A percentile compares a stretch with the other conserved stretches of the same genome.
Conservation (phyloP, 495 filamentous ascomycete species). For the Daldinia vernicosa region DNA sequence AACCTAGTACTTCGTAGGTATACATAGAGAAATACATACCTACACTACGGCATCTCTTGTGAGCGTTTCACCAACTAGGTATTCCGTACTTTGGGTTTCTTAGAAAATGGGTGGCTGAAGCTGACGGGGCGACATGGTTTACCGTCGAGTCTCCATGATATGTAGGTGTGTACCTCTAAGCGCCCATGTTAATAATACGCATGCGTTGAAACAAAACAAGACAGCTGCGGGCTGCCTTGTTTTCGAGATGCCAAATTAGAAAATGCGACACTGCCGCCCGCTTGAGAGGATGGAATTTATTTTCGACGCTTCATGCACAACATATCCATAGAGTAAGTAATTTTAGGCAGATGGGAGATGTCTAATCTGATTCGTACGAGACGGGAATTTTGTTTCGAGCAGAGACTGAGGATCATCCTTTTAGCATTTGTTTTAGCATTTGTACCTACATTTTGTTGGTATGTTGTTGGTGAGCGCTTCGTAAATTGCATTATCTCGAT, state of each 20-base stretch:
- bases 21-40: too few species aligned
- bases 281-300: conserved; percentile 13
- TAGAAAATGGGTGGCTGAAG: not conserved
- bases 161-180: too few species aligned
- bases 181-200: conserved; percentile 22
- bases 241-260: conserved; percentile 27
- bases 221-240: conserved; percentile 26
- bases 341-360: conserved; percentile 6
- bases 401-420: conserved; percentile 14
- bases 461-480: conserved; percentile 7
- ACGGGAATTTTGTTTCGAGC: conserved; percentile 38
- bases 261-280: conserved; percentile 28
- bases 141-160: not conserved
- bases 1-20: too few species aligned
- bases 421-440: conserved; percentile 6
- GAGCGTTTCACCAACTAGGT: not conserved
- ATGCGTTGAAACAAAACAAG: conserved; percentile 36
- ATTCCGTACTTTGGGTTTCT: not conserved
- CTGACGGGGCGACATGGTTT: not conserved
- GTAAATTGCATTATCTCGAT: conserved; percentile 26
- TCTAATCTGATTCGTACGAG: conserved; percentile 32
- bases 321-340: conserved; percentile 8
- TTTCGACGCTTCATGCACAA: conserved; percentile 22
- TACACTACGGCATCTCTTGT: not conserved
- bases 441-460: too few species aligned